phyloP scores from a whole-genome alignment of 31 red algal genomes.

The Asparagopsis taxiformis region DNA sequence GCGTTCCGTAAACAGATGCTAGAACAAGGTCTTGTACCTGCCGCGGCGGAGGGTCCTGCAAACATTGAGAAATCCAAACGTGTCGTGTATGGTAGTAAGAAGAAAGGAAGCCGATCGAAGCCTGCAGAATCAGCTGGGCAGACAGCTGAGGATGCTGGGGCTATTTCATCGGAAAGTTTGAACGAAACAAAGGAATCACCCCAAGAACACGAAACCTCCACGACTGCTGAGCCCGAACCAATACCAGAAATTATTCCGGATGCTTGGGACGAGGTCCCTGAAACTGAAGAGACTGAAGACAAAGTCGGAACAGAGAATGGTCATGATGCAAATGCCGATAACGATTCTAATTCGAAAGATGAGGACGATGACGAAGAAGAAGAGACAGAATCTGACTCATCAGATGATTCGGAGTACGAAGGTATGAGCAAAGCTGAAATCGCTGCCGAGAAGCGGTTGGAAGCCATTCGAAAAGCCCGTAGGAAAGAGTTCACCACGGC shows the following conservation, averaged over 20 bases:
- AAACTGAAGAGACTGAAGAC: constrained; percentile 15
- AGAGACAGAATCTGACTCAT: constrained; percentile 17
- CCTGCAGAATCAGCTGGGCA: background rate
- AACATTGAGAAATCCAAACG: constrained; percentile 15
- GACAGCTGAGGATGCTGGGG: background rate
- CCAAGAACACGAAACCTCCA: background rate
- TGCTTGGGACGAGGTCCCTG: constrained; percentile 59
- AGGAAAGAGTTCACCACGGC: constrained; percentile 33
- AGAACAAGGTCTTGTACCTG: constrained; percentile 50
- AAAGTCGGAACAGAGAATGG: background rate
- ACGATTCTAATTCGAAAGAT: background rate
- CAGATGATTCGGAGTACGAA: constrained; percentile 53
- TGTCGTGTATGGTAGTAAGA: constrained; percentile 46
- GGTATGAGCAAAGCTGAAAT: constrained; percentile 69
- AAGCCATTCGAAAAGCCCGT: constrained; percentile 28
- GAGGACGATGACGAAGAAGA: constrained; percentile 33
- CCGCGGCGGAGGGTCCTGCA: constrained; percentile 10
- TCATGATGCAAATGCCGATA: too few relatives aligned
- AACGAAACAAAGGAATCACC: background rate
- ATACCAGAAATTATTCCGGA: constrained; percentile 54
- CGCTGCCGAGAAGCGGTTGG: constrained; percentile 55
- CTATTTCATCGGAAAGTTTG: background rate
- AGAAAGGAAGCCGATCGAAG: constrained; percentile 11
- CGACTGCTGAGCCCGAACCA: constrained; percentile 9
- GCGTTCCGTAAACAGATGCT: constrained; percentile 70